Conservation (phyloP, 2,329 filamentous ascomycete genomes). For the Aspergillus brasiliensis region DNA sequence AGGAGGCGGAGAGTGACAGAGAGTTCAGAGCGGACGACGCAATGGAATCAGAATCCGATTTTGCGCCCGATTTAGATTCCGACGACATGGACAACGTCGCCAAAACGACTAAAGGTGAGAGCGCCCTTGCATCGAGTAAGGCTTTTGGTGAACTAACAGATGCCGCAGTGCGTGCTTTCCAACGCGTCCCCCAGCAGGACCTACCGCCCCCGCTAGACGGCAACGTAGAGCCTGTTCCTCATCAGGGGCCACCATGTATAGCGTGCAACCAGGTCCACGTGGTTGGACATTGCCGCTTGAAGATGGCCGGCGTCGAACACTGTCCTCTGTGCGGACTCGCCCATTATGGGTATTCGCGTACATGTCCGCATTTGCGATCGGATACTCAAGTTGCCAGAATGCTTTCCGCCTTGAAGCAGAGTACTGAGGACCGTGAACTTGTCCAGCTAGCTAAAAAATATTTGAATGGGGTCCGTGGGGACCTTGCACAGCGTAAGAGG, state of each 20-base stretch:
- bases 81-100: conserved; percentile 28
- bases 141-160: conserved; percentile 12
- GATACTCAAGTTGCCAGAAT: conserved; percentile 66
- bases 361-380: conserved; percentile 64
- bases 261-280: conserved; percentile 59
- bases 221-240: conserved; percentile 10
- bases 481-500: conserved; percentile 57
- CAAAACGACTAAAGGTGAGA: conserved; percentile 26
- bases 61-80: conserved; percentile 21
- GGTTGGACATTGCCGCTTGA: conserved; percentile 62
- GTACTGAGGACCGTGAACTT: conserved; percentile 56
- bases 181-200: conserved; percentile 33
- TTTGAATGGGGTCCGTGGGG: conserved; percentile 58
- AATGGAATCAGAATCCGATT: conserved; percentile 31
- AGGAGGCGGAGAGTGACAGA: conserved; percentile 29
- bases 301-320: conserved; percentile 59
- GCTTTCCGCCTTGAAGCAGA: conserved; percentile 63
- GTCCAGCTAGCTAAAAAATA: conserved; percentile 60
- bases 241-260: conserved; percentile 44
- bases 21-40: conserved; percentile 35
- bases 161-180: conserved; percentile 39
- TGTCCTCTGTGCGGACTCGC: conserved; percentile 67
- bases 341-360: conserved; percentile 58
- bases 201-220: conserved; percentile 22
- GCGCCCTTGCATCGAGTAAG: not conserved